Conservation (phyloP, 2,329 filamentous ascomycete species). For the Beauveria australis region DNA sequence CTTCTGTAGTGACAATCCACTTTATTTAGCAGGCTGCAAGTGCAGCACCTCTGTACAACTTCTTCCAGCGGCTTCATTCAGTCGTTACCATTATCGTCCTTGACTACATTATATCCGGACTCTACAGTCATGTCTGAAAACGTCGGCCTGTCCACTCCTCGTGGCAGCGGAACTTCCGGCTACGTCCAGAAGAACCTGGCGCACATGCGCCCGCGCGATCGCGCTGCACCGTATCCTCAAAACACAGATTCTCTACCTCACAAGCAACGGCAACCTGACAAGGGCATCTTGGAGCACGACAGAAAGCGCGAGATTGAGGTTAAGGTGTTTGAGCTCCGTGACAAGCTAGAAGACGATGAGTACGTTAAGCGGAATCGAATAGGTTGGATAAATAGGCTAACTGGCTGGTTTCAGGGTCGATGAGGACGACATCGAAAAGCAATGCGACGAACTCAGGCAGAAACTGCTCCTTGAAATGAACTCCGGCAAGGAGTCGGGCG, state of each 20-base stretch:
- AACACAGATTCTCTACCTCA: slow-evolving; percentile 61
- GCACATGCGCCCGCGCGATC: slow-evolving; percentile 76
- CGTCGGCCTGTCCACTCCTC: slow-evolving; percentile 88
- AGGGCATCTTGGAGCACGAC: slow-evolving; percentile 90
- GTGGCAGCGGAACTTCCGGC: slow-evolving; percentile 91
- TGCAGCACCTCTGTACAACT: neutral
- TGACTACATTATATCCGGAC: neutral
- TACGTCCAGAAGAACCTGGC: slow-evolving; percentile 96
- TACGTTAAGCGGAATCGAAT: slow-evolving; percentile 30
- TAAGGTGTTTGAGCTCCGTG: slow-evolving; percentile 82
- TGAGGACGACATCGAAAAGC: slow-evolving; percentile 83
- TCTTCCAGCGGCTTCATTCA: neutral
- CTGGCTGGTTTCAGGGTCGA: slow-evolving; percentile 47
- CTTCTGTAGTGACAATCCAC: slow-evolving; percentile 2
- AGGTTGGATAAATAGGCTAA: slow-evolving; percentile 7
- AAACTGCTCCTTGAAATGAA: slow-evolving; percentile 33
- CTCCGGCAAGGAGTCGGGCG: slow-evolving; percentile 23
- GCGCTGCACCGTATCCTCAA: slow-evolving; percentile 66
- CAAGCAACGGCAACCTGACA: slow-evolving; percentile 75
- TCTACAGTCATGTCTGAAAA: slow-evolving; percentile 73
- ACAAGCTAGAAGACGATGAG: slow-evolving; percentile 87
- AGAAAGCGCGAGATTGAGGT: slow-evolving; percentile 86
- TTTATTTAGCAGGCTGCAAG: neutral
- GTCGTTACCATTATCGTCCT: neutral
- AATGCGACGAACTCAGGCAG: slow-evolving; percentile 33